Evolutionary conservation across 352 stramenopile species (phyloP), one percentile per base, ranked within the genome.

Genomic region (Phytophthora podocarpi): DNA sequence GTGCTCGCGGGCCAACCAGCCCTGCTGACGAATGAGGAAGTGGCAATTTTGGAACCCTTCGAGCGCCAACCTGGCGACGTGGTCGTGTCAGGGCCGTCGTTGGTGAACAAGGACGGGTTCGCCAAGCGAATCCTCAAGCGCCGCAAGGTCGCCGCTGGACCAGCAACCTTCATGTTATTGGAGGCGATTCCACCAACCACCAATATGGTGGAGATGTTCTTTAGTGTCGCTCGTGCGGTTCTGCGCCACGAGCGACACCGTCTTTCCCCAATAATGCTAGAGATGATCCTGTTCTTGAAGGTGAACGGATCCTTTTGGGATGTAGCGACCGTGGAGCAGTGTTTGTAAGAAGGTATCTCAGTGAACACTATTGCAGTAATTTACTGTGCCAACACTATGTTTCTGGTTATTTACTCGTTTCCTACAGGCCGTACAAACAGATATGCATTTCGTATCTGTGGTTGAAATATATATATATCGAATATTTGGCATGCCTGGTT

Each of bases 141-240:
- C 7, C 30, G 40, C 5, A 51, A 46, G 30, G 31, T 52, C n/a
- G 21, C 18, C 7, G 48, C 16, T 40, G 35, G 12, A 13, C 20
- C 28, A n/a, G 23, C 6, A 10, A 21, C 18, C 11, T 59, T 51
- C 21, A 28, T 23, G 37, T 18, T 59, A 7, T 18, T 59, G 28
- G 4, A 2, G 10, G 16, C 39, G 2, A 51, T 51, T 27, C 20
- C 27, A 3, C 36, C 51, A n/a, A 50, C 51, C 1, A 51, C 51
- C 3, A 50, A 50, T 30, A 43, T 36, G 20, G 28, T 50, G 10
- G 51, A 59, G 39, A 43, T 37, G 18, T n/a, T 59, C 2, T 59
- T 59, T 23, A 59, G 50, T 13, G 21, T 50, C 12, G 37, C 50
- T n/a, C 18, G 39, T 7, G 10, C 28, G 21, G 39, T 49, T 15